phyloP scores from a whole-genome alignment of 257 asterid species.

The Solanum okadae region DNA sequence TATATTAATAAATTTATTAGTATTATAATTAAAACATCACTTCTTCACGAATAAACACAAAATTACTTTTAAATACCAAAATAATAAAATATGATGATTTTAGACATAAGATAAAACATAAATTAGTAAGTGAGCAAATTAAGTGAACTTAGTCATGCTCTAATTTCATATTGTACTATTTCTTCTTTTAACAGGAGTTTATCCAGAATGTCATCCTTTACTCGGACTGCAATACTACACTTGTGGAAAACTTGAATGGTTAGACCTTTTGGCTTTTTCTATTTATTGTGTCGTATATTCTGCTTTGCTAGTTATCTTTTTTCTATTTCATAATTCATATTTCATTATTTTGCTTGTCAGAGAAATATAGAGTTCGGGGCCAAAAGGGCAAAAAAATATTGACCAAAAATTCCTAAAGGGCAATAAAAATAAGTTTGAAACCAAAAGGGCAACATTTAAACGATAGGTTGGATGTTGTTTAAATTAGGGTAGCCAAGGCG shows the following conservation, averaged over 20 bases:
- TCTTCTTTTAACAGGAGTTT: constrained; percentile 43
- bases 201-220: constrained; percentile 71
- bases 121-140: neutral
- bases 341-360: neutral
- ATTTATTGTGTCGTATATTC: neutral
- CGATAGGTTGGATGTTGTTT: too few relatives aligned
- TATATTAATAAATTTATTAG: neutral
- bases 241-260: constrained; percentile 97
- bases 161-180: neutral
- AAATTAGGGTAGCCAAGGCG: too few relatives aligned
- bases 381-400: too few relatives aligned
- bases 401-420: too few relatives aligned
- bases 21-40: neutral
- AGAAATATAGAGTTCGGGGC: neutral
- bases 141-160: neutral
- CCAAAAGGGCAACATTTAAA: too few relatives aligned
- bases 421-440: too few relatives aligned
- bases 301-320: neutral
- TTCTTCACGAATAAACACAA: neutral
- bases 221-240: constrained; percentile 79
- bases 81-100: neutral
- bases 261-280: constrained; percentile 3
- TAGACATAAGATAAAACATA: neutral
- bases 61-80: neutral
- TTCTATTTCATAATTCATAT: neutral